A percentile compares a stretch with the other conserved stretches of the same genome.
Conservation (phyloP, 768 basidiomycete genomes). For the Pleurotus pulmonarius region DNA sequence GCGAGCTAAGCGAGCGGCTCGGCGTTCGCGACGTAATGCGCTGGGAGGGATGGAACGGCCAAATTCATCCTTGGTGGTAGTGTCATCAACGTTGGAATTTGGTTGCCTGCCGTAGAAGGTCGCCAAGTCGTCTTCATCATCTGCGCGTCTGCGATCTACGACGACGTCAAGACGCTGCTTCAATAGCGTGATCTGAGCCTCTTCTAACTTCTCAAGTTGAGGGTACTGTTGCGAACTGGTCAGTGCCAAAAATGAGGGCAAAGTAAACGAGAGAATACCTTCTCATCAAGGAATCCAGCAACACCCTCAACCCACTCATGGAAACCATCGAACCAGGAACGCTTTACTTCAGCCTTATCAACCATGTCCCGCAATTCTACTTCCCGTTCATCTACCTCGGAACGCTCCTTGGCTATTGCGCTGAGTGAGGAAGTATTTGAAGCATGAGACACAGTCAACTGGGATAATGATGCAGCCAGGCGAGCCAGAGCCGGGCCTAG, state of each 20-base stretch:
- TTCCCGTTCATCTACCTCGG: conserved; percentile 64
- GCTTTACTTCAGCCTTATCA: conserved; percentile 67
- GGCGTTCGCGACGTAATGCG: conserved; percentile 48
- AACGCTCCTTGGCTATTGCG: conserved; percentile 58
- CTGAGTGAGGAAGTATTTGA: conserved; percentile 53
- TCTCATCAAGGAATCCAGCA: conserved; percentile 85
- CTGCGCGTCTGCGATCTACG: conserved; percentile 58
- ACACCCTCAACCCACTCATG: conserved; percentile 79
- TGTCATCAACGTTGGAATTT: conserved; percentile 22
- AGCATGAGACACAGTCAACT: conserved; percentile 66
- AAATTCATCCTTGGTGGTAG: conserved; percentile 54
- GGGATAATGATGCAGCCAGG: conserved; percentile 54
- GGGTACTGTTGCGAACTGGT: conserved; percentile 55
- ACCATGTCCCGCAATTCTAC: conserved; percentile 74
- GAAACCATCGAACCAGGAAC: conserved; percentile 79
- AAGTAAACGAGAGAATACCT: conserved; percentile 41
- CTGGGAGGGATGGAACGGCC: conserved; percentile 47
- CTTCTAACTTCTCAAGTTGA: conserved; percentile 70
- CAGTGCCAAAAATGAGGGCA: neutral
- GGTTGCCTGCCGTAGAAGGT: conserved; percentile 55
- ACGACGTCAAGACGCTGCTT: conserved; percentile 74
- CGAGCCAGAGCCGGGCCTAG: conserved; percentile 59
- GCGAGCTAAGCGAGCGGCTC: conserved; percentile 55
- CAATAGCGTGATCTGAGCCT: conserved; percentile 68
- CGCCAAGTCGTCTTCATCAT: conserved; percentile 79